Base-by-base conservation (phyloP, 768 basidiomycete species). In the Collybia nuda region DNA sequence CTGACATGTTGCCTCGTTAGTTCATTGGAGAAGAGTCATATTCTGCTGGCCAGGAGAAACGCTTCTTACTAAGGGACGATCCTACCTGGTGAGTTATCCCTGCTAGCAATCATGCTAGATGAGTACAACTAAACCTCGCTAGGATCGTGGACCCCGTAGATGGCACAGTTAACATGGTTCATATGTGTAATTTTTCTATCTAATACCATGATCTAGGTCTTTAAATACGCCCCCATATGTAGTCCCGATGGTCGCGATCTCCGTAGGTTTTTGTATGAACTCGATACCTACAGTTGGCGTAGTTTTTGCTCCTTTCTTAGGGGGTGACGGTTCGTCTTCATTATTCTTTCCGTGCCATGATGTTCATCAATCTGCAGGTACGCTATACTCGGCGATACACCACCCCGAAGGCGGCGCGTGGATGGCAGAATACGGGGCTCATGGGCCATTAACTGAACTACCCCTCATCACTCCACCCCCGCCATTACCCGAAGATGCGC, bases 11-110 rank as follows among this genome's bases (percentile, higher is more conserved):
- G 11, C 9, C 17, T 5, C 6, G 38, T 14, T 40, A 62, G 61
- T 63, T 61, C 43, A 61, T 63, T 22, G 62, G 62, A 12, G 62
- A 63, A 39, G 62, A 63, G 51, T 63, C 60, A 14, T 63, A 63
- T 51, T 50, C 59, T 19, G 61, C 57, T 32, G 60, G 62, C 26
- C 47, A 62, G 37, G 62, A 62, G 57, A 61, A 57, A 44, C 51
- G 53, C 5, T 63, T 61, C 39, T 51, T 63, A 7, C 49, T 63
- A 9, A 56, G 47, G 35, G 56, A 61, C 36, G 60, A 55, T 0
- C 62, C 62, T 6, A 63, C 62, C 2, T 63, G 56, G 56, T 57
- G 14, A 8, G 23, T n/a, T 19, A 12, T 12, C 19, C 18, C 17
- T 40, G n/a, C 40, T 17, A 6, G 8, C 39, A 24, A 12, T 12